Evolutionary conservation across 1,139 yeast genomes (phyloP).

Genomic region (Lodderomyces theae): DNA sequence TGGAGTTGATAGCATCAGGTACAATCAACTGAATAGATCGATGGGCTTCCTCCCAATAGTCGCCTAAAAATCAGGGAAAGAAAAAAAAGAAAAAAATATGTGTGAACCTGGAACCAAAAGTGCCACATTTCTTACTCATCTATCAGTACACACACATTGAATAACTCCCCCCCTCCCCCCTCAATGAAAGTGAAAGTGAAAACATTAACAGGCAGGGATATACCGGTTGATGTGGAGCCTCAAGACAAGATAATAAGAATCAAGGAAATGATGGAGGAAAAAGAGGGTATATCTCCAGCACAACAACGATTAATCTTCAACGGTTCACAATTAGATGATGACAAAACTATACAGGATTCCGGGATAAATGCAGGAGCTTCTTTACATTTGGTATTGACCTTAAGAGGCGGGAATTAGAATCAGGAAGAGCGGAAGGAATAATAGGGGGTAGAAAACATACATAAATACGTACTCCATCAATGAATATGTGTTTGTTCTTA

Average conservation of each 20-base stretch:
- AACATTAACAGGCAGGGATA: constrained; percentile 83
- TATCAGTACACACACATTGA: neutral
- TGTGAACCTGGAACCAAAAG: neutral
- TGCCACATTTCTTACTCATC: neutral
- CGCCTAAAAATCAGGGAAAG: neutral
- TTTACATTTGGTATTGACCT: constrained; percentile 82
- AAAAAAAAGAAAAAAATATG: constrained; percentile 1
- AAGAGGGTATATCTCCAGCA: constrained; percentile 96
- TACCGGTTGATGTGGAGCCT: constrained; percentile 76
- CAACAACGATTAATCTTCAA: constrained; percentile 90
- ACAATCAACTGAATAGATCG: neutral
- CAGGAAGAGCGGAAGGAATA: neutral
- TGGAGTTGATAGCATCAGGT: constrained; percentile 43
- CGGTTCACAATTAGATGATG: constrained; percentile 90
- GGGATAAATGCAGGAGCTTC: constrained; percentile 75
- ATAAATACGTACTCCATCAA: neutral
- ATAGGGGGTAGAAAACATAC: neutral
- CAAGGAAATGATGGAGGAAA: constrained; percentile 92
- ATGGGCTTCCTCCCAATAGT: neutral
- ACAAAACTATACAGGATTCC: constrained; percentile 63
- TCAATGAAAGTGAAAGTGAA: constrained; percentile 66
- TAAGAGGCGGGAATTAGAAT: constrained; percentile 67
- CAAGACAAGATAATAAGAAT: constrained; percentile 73
- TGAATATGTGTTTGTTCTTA: too few relatives aligned
- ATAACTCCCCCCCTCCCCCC: neutral